Conservation (phyloP, 306 rosid species). For the Argentina anserina region DNA sequence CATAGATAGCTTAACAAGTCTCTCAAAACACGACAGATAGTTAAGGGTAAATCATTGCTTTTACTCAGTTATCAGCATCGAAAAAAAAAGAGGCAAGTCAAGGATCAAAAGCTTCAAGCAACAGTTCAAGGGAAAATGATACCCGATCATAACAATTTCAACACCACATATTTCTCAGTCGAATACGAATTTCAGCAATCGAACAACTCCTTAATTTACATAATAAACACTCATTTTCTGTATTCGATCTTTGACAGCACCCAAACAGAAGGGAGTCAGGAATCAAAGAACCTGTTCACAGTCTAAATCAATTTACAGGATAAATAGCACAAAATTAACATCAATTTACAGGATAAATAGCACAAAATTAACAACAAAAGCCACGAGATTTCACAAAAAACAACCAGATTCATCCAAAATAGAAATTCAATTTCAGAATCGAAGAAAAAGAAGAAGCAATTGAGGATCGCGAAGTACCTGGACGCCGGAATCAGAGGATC, state of each 20-base stretch:
- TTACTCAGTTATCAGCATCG: not conserved
- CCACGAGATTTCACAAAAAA: not conserved
- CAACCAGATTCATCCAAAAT: not conserved
- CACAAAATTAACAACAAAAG: not conserved
- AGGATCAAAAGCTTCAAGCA: not conserved
- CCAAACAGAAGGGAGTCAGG: not conserved
- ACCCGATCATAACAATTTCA: not conserved
- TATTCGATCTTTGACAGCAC: too few relatives aligned
- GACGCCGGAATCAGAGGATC: constrained; percentile 80
- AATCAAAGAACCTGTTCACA: not conserved
- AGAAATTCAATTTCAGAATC: not conserved
- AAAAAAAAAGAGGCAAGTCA: not conserved
- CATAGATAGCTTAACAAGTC: not conserved
- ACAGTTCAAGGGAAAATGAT: not conserved
- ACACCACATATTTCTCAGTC: not conserved
- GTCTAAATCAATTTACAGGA: not conserved
- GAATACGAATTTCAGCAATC: not conserved
- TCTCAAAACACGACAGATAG: not conserved
- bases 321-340: not conserved
- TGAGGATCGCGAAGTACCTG: constrained; percentile 37
- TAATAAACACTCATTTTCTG: not conserved
- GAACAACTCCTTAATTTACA: not conserved
- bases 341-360: too few relatives aligned
- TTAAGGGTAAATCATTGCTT: not conserved
- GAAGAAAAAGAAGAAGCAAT: not conserved